A percentile compares a stretch with the other conserved stretches of the same genome.
phyloP scores from a whole-genome alignment of 2,329 filamentous ascomycete species.

The Ophiocordyceps robertsii region DNA sequence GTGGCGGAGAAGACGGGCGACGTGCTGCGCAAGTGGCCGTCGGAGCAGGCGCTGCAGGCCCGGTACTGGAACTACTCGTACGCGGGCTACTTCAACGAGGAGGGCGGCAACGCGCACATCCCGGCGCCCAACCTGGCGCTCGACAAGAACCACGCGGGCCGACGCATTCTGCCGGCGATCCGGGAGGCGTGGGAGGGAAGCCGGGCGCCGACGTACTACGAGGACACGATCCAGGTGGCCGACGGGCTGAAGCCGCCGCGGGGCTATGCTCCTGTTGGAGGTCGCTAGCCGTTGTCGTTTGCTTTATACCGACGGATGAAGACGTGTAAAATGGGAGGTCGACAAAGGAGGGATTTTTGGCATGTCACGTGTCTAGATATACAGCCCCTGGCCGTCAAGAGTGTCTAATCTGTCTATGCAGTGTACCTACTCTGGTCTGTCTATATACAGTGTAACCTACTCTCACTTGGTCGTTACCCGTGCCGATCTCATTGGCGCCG shows the following conservation, averaged over 20 bases:
- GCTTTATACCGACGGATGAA: too few species aligned
- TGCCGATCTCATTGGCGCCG: too few species aligned
- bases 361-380: too few species aligned
- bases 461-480: too few species aligned
- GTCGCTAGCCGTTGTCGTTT: background rate
- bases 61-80: conserved; percentile 41
- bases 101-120: conserved; percentile 19
- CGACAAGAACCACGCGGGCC: conserved; percentile 16
- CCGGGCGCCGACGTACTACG: conserved; percentile 27
- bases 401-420: too few species aligned
- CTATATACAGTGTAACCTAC: too few species aligned
- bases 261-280: conserved; percentile 17
- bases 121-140: conserved; percentile 26
- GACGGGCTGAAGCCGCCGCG: conserved; percentile 29
- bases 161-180: conserved; percentile 23
- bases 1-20: conserved; percentile 51
- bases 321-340: too few species aligned
- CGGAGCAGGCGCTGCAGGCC: conserved; percentile 18
- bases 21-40: conserved; percentile 23
- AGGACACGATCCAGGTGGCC: conserved; percentile 21
- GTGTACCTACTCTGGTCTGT: too few species aligned
- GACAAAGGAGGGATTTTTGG: too few species aligned
- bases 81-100: conserved; percentile 31
- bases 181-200: conserved; percentile 23
- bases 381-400: too few species aligned